Percentiles rank a stretch among this genome's conserved stretches.
These are phyloP conservation scores for Cyberlindnera suaveolens DNA, from an alignment of 805 yeast species.

Conservation along the genomic window DNA sequence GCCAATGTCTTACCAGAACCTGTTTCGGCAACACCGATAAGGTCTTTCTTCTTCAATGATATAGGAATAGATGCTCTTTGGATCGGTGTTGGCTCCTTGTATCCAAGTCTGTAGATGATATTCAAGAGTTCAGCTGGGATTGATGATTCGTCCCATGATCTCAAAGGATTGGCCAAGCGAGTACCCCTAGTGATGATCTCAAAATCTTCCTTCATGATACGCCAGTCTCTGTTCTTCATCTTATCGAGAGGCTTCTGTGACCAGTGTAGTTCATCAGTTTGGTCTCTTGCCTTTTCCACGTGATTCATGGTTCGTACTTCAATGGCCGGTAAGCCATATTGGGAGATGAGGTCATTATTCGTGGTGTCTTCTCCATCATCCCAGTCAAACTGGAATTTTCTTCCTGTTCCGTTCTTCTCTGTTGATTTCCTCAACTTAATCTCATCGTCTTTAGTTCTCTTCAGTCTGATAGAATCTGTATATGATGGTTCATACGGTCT, in stretches of 20 bases:
- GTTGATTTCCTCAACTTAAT: background rate
- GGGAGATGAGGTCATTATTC: slow-evolving; percentile 29
- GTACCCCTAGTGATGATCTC: slow-evolving; percentile 52
- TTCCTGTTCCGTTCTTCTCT: slow-evolving; percentile 3
- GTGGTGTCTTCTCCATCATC: slow-evolving; percentile 58
- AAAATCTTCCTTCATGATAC: slow-evolving; percentile 75
- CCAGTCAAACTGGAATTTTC: slow-evolving; percentile 66
- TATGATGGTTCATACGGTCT: too few relatives aligned
- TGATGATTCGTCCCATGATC: slow-evolving; percentile 65
- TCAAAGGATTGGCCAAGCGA: slow-evolving; percentile 45
- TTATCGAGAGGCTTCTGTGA: slow-evolving; percentile 49
- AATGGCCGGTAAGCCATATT: slow-evolving; percentile 4
- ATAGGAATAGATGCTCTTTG: slow-evolving; percentile 86
- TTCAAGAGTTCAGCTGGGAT: slow-evolving; percentile 39
- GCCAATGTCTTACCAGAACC: slow-evolving; percentile 95
- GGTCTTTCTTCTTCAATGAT: slow-evolving; percentile 51
- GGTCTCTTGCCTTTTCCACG: background rate
- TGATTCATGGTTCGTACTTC: background rate
- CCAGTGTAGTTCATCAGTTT: slow-evolving; percentile 44
- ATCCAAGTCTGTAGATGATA: slow-evolving; percentile 38
- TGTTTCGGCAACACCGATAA: slow-evolving; percentile 90
- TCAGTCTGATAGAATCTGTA: too few relatives aligned
- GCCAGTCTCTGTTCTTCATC: slow-evolving; percentile 87
- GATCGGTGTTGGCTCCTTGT: slow-evolving; percentile 75
- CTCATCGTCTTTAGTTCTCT: background rate